Evolutionary conservation across 371 early-diverging fungal genomes (phyloP).

Genomic region (Sporodiniella umbellata): DNA sequence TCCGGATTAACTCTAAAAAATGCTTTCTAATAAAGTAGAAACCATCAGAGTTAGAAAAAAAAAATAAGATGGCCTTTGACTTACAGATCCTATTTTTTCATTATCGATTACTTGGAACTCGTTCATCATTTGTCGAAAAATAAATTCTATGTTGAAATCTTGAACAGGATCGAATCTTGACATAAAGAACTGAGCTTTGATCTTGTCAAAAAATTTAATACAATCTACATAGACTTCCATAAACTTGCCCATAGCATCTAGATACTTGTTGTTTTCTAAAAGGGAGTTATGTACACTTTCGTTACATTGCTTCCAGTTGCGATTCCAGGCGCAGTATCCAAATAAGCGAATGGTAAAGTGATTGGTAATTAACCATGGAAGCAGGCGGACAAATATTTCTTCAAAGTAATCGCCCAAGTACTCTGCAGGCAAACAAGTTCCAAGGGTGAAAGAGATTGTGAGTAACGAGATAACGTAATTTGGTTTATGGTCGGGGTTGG

Average conservation of each 20-base stretch:
- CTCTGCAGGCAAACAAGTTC: conserved; percentile 23
- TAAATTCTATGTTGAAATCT: conserved; percentile 58
- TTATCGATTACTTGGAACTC: conserved; percentile 51
- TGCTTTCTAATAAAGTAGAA: conserved; percentile 20
- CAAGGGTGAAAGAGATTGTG: conserved; percentile 35
- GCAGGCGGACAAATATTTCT: conserved; percentile 27
- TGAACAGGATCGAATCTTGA: conserved; percentile 47
- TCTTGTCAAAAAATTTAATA: conserved; percentile 43
- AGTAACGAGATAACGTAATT: conserved; percentile 47
- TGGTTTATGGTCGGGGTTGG: conserved; percentile 34
- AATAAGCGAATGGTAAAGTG: conserved; percentile 42
- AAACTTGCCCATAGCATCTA: conserved; percentile 25
- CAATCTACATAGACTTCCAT: conserved; percentile 45
- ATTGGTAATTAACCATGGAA: conserved; percentile 43
- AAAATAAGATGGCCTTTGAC: conserved; percentile 6
- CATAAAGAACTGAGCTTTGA: conserved; percentile 45
- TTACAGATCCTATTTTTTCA: conserved; percentile 54
- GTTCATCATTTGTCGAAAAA: conserved; percentile 50
- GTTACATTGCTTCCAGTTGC: conserved; percentile 29
- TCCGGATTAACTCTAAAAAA: conserved; percentile 32
- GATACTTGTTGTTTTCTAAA: conserved; percentile 24
- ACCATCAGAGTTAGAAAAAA: neutral
- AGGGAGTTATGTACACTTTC: conserved; percentile 14
- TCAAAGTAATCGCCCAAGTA: conserved; percentile 1
- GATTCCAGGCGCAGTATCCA: conserved; percentile 33